Evolutionary conservation across 2,329 filamentous ascomycete species (phyloP).

Genomic region (Pyrenochaeta sp.): DNA sequence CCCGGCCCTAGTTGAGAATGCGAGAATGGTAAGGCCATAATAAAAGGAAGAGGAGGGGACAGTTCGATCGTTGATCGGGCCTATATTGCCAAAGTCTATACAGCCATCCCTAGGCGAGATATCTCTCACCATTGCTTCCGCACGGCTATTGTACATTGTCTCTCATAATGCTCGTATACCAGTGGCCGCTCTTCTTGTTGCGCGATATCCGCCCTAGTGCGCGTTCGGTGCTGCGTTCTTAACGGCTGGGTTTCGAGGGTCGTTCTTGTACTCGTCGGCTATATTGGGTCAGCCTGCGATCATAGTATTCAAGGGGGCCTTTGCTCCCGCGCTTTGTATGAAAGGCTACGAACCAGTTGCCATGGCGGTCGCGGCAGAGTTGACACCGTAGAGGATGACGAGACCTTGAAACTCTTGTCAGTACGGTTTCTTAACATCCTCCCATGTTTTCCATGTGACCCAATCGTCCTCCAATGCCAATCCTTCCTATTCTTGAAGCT

Average conservation of each 20-base stretch:
- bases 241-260: conserved; percentile 79
- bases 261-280: conserved; percentile 98
- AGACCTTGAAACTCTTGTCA: conserved; percentile 65
- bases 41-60: background rate
- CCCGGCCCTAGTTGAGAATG: background rate
- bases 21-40: background rate
- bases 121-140: conserved; percentile 18
- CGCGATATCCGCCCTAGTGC: conserved; percentile 37
- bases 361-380: conserved; percentile 79
- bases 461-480: conserved; percentile 7
- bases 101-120: conserved; percentile 33
- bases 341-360: conserved; percentile 72
- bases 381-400: conserved; percentile 90
- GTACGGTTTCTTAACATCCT: conserved; percentile 10
- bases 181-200: conserved; percentile 20
- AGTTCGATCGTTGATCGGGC: conserved; percentile 14
- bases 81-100: conserved; percentile 43
- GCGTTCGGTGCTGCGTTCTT: conserved; percentile 41
- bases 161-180: conserved; percentile 29
- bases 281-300: conserved; percentile 27
- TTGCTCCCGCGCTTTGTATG: background rate
- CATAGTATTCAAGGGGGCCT: background rate
- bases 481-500: conserved; percentile 1
- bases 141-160: conserved; percentile 50
- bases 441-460: conserved; percentile 9